Evolutionary conservation across 1,284 basidiomycete species (phyloP).

Genomic region (Leccinum angustisporum): DNA sequence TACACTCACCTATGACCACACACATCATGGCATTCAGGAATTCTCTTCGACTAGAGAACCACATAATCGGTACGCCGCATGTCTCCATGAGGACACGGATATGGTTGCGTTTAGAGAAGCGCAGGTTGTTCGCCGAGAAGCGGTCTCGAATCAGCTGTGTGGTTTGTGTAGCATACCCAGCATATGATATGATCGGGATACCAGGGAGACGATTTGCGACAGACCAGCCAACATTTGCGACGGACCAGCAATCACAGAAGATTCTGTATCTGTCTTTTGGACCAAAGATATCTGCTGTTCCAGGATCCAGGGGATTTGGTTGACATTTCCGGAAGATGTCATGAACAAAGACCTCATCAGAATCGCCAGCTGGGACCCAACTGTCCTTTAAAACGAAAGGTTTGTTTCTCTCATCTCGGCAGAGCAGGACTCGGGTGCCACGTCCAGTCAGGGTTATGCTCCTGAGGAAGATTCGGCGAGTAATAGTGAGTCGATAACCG

Average conservation of each 20-base stretch:
- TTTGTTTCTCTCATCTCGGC: neutral
- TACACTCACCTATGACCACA: neutral
- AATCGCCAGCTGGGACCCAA: neutral
- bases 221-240: neutral
- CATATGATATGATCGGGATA: neutral
- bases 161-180: neutral
- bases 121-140: neutral
- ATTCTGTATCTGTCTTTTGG: neutral
- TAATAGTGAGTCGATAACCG: neutral
- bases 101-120: neutral
- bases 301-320: neutral
- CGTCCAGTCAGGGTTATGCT: neutral
- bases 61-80: neutral
- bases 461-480: neutral
- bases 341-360: neutral
- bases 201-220: neutral
- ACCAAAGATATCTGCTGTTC: neutral
- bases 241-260: conserved; percentile 27
- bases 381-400: neutral
- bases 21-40: neutral
- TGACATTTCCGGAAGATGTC: neutral
- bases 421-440: neutral
- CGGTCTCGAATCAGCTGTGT: neutral
- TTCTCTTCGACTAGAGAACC: neutral
- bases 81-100: neutral